Evolutionary conservation across 352 stramenopile genomes (phyloP), one percentile per base, ranked within the genome.

Genomic region (Elongisporangium senticosum): DNA sequence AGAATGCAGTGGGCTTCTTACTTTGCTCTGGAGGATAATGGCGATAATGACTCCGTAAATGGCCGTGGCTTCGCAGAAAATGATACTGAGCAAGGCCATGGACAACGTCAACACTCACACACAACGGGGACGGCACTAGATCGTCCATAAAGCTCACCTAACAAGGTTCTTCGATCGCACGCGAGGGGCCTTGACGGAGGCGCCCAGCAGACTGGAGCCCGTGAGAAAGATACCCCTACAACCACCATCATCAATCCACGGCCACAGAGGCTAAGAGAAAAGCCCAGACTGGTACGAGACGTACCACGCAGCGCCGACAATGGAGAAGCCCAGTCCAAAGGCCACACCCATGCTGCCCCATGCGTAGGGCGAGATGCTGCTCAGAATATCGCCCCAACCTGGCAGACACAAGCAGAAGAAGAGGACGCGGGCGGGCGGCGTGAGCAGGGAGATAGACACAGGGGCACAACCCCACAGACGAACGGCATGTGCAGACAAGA

Each of bases 31-130:
- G 49, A 99, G 78, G 63, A 99, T 99, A 71, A 99, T 99, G 49
- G 97, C 96, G 82, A 99, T 98, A 61, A 99, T 99, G 62, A 99
- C 93, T 59, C 98, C 98, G 75, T 99, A 99, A 65, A 99, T 99
- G 55, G 98, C 98, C 21, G 96, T 99, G 11, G 97, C 97, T 81
- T 99, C 98, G 74, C 98, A 99, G 77, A 99, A 99, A 91, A 99
- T 99, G 59, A 99, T 98, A 77, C 95, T 96, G 59, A n/a, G n/a
- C 11, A 26, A 24, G 19, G 11, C 28, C 52, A 26, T 26, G 48
- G 19, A 56, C 6, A 5, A 24, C 17, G 17, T 11, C 19, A 22
- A 23, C 28, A 4, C 5, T 4, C 20, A 53, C 8, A 33, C 4
- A 50, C 23, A 26, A 2, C 19, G 6, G 22, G 8, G 14, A 40